Evolutionary conservation across 2,329 filamentous ascomycete genomes (phyloP), one percentile per base, ranked within the genome.

Genomic region (Neoscytalidium dimidiatum): DNA sequence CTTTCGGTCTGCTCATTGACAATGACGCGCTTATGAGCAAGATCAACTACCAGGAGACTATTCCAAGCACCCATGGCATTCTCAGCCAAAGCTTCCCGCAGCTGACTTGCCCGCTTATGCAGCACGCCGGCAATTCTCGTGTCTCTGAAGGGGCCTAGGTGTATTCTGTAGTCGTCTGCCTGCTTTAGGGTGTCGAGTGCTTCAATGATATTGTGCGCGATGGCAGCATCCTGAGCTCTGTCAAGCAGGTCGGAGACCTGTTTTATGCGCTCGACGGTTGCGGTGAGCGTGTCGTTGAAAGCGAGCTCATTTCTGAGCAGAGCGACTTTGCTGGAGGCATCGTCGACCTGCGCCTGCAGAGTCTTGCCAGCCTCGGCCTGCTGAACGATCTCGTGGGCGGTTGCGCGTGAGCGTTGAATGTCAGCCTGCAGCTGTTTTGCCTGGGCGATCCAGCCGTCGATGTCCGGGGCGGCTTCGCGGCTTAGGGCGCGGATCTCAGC

Each of bases 351-450:
- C 56, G 85, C 84, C 53, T 90, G 82, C 26, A 92, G 81, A 46
- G 82, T 81, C 67, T 88, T 86, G 13, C 89, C 88, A 29, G 84
- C 86, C 72, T 94, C 90, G 61, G 93, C 89, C 71, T 92, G 87
- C 49, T 88, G 85, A 4, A 94, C 86, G 66, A 98, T 96, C 65
- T 93, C 88, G 72, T 89, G 89, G 23, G 94, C 93, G 38, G 93
- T 88, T 17, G 86, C 85, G 71, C 92, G 90, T 26, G 92, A 94
- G 52, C 87, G 86, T 71, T 92, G 87, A 69, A 97, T 94, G 73
- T 97, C 94, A 67, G 89, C 86, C 75, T 96, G 92, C 7, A 97
- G 85, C 61, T 89, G 87, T 77, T 92, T 92, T 53, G 94, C 92
- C 76, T 95, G 92, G 60, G 84, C 81, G 64, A 96, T 91, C 94